Conservation (phyloP, 2,329 filamentous ascomycete species). For the Penicillium sp. region DNA sequence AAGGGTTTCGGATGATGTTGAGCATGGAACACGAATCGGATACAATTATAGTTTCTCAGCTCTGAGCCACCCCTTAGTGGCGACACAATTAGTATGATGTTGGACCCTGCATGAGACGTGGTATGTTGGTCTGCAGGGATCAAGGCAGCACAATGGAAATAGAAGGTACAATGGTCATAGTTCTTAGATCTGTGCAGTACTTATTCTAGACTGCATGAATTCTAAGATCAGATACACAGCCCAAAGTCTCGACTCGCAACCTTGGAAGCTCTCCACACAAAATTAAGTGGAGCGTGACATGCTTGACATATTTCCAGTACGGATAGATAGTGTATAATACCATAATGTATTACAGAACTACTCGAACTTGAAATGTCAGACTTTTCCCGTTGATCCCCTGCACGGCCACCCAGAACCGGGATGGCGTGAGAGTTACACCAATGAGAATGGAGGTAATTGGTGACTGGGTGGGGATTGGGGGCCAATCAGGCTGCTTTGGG, state of each 20-base stretch:
- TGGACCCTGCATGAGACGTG: slow-evolving; percentile 10
- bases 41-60: background rate
- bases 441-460: slow-evolving; percentile 16
- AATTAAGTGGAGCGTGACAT: slow-evolving; percentile 2
- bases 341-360: background rate
- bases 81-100: slow-evolving; percentile 11
- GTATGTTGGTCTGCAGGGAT: slow-evolving; percentile 16
- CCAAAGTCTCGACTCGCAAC: background rate
- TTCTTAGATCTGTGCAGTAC: background rate
- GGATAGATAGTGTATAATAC: background rate
- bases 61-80: slow-evolving; percentile 13
- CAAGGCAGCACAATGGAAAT: background rate
- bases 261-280: background rate
- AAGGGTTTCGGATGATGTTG: background rate
- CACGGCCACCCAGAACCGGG: slow-evolving; percentile 21
- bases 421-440: slow-evolving; percentile 19
- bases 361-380: slow-evolving; percentile 3
- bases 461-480: background rate
- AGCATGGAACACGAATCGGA: background rate
- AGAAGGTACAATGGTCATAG: background rate
- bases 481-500: slow-evolving; percentile 27
- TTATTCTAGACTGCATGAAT: background rate
- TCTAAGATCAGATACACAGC: background rate
- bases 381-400: slow-evolving; percentile 13
- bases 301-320: background rate